Conservation (phyloP, 495 filamentous ascomycete species). For the Penicillium mononematosum region DNA sequence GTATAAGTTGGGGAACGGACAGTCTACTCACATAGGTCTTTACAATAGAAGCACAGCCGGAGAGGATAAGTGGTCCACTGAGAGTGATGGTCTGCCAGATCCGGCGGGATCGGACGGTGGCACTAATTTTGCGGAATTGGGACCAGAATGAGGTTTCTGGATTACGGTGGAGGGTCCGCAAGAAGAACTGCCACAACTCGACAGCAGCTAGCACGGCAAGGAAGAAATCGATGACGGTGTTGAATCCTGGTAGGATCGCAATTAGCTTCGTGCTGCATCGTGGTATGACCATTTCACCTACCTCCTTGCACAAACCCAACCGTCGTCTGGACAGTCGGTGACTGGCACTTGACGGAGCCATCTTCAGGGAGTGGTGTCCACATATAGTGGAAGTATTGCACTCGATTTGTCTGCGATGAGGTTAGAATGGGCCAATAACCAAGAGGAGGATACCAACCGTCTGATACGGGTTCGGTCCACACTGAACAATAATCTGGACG, state of each 20-base stretch:
- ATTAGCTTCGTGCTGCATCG: not conserved
- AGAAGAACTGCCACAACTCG: slow-evolving; percentile 39
- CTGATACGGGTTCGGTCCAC: slow-evolving; percentile 37
- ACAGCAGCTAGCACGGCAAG: slow-evolving; percentile 34
- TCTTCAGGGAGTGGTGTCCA: slow-evolving; percentile 38
- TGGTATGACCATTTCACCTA: not conserved
- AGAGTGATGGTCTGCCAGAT: slow-evolving; percentile 40
- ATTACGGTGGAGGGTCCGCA: slow-evolving; percentile 32
- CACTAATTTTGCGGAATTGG: slow-evolving; percentile 34
- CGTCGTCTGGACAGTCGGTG: slow-evolving; percentile 34
- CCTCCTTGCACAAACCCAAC: slow-evolving; percentile 42
- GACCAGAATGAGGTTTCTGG: slow-evolving; percentile 28
- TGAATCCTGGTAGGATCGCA: slow-evolving; percentile 26
- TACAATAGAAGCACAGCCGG: slow-evolving; percentile 37
- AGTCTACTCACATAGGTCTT: slow-evolving; percentile 36
- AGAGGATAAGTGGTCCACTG: slow-evolving; percentile 33
- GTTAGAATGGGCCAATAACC: slow-evolving; percentile 6
- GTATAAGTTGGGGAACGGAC: not conserved
- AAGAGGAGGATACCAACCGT: slow-evolving; percentile 13
- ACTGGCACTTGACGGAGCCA: slow-evolving; percentile 37
- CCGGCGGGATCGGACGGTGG: slow-evolving; percentile 31
- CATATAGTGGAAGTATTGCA: slow-evolving; percentile 42
- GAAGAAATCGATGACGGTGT: slow-evolving; percentile 35
- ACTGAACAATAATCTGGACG: slow-evolving; percentile 40
- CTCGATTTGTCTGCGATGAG: slow-evolving; percentile 25